Percentiles rank a stretch among this genome's conserved stretches.
Evolutionary conservation across 495 filamentous ascomycete species (phyloP).

Genomic region (Neurospora africana): DNA sequence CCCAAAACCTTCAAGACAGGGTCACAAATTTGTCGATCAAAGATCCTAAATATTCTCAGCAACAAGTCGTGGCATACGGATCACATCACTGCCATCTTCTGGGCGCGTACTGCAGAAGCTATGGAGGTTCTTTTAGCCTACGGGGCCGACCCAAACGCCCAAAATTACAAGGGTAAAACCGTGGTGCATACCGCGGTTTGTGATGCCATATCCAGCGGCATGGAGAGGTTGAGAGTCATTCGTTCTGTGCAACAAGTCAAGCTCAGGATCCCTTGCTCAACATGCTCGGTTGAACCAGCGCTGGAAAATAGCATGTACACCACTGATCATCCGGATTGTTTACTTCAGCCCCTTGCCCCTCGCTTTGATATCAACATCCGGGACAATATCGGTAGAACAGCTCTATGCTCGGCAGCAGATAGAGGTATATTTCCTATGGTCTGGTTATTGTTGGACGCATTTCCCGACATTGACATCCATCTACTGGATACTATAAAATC

Average conservation of each 20-base stretch:
- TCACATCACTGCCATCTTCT: neutral
- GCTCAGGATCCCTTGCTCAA: neutral
- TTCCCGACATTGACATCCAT: neutral
- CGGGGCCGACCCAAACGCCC: neutral
- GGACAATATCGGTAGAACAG: neutral
- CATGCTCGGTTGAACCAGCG: neutral
- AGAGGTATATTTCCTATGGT: fast-evolving
- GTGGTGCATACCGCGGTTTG: neutral
- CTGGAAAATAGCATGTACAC: neutral
- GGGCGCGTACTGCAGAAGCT: neutral
- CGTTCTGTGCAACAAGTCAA: neutral
- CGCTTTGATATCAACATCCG: neutral
- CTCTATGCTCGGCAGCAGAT: fast-evolving
- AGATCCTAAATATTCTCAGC: neutral
- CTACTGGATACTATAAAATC: neutral
- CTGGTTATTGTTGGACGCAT: neutral
- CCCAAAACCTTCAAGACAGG: neutral
- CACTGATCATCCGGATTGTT: fast-evolving
- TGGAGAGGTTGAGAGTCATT: neutral
- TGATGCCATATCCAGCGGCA: neutral
- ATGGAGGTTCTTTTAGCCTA: neutral
- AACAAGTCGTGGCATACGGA: too few species aligned
- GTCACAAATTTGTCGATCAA: neutral
- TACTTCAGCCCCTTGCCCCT: neutral
- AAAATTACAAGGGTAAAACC: fast-evolving